phyloP scores from a whole-genome alignment of 2,329 filamentous ascomycete genomes.

The Cadophora malorum region DNA sequence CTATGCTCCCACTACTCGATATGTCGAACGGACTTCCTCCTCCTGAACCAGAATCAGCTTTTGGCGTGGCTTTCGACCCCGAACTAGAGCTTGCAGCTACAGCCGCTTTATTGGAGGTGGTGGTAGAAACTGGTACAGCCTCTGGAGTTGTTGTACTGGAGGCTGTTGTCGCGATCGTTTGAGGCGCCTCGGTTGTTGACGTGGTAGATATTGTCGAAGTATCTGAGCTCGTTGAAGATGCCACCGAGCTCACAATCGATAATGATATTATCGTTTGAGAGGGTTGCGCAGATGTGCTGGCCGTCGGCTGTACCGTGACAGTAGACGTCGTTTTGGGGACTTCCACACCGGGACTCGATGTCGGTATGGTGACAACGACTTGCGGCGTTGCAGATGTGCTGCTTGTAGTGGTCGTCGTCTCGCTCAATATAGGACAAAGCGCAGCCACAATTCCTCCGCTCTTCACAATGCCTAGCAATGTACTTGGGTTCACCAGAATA shows the following conservation, averaged over 20 bases:
- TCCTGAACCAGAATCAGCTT: slow-evolving; percentile 27
- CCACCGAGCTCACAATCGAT: slow-evolving; percentile 6
- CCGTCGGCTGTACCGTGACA: slow-evolving; percentile 12
- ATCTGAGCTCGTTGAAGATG: neutral
- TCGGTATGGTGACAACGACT: slow-evolving; percentile 25
- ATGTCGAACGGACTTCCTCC: slow-evolving; percentile 42
- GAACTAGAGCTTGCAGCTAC: slow-evolving; percentile 22
- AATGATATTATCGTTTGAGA: slow-evolving; percentile 14
- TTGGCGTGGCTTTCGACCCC: slow-evolving; percentile 16
- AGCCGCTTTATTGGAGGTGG: slow-evolving; percentile 13
- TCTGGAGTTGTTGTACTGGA: slow-evolving; percentile 17
- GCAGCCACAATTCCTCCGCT: slow-evolving; percentile 41
- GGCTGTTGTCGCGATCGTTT: slow-evolving; percentile 19
- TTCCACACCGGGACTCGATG: slow-evolving; percentile 22
- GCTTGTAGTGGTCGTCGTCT: slow-evolving; percentile 27
- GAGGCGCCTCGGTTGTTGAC: slow-evolving; percentile 13
- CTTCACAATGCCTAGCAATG: slow-evolving; percentile 43
- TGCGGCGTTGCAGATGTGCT: slow-evolving; percentile 14
- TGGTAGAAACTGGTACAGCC: slow-evolving; percentile 12
- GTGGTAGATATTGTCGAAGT: slow-evolving; percentile 19
- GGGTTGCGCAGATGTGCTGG: neutral
- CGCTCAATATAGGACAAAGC: slow-evolving; percentile 37
- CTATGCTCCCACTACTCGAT: slow-evolving; percentile 26
- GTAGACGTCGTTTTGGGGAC: slow-evolving; percentile 26
- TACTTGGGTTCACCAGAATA: slow-evolving; percentile 34